Evolutionary conservation across 164 flowering plant species (phyloP).

Genomic region (Magnolia changhungtana): DNA sequence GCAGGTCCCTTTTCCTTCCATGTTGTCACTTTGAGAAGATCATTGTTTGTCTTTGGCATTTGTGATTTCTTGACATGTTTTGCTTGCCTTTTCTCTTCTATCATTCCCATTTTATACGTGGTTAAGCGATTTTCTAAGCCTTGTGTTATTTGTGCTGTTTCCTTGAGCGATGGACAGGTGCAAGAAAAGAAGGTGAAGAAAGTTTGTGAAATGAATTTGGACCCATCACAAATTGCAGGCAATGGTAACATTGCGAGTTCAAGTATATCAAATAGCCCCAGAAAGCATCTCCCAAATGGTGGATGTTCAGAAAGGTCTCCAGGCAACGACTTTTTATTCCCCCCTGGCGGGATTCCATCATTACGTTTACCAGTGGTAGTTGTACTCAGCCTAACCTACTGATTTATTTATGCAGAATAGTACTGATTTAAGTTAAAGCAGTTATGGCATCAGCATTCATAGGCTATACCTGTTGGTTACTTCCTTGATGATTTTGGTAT

Average conservation of each 20-base stretch:
- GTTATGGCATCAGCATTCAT: background rate
- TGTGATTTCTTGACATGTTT: too few relatives aligned
- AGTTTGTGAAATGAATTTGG: constrained; percentile 80
- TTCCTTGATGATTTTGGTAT: background rate
- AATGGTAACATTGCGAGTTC: constrained; percentile 73
- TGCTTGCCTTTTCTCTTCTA: background rate
- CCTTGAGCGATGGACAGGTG: constrained; percentile 49
- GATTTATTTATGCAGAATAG: background rate
- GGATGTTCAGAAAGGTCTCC: constrained; percentile 49
- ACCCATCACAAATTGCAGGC: constrained; percentile 57
- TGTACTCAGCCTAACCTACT: constrained; percentile 35
- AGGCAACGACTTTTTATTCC: constrained; percentile 62
- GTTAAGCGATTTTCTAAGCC: background rate
- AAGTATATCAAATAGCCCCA: constrained; percentile 48
- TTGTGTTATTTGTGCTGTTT: constrained; percentile 11
- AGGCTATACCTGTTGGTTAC: background rate
- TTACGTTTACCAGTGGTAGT: constrained; percentile 95
- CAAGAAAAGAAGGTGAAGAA: constrained; percentile 97
- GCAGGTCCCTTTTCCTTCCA: too few relatives aligned
- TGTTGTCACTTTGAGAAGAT: too few relatives aligned
- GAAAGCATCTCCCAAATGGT: constrained; percentile 63
- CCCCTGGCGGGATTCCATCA: constrained; percentile 75
- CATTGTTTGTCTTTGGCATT: too few relatives aligned
- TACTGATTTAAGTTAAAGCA: background rate
- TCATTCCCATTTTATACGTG: background rate